Percentiles rank a stretch among this genome's conserved stretches.
Evolutionary conservation across 192 early-diverging fungal species (phyloP).

Genomic region (Coemansia sp.): DNA sequence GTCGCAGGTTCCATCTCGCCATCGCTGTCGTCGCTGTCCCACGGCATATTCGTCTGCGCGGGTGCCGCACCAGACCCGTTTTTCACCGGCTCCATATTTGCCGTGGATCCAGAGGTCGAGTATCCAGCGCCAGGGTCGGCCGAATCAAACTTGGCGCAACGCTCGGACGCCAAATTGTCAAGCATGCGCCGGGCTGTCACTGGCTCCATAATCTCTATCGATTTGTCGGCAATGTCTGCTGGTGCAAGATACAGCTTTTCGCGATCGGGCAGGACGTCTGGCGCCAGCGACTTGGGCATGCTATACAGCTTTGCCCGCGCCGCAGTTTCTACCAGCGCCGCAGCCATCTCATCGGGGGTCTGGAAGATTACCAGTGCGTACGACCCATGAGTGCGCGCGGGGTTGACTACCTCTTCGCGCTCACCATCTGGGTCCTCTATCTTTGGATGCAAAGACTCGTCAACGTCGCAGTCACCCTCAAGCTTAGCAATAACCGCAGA

Average conservation of each 20-base stretch:
- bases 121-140: constrained; percentile 23
- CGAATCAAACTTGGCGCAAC: constrained; percentile 29
- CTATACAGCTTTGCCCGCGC: constrained; percentile 33
- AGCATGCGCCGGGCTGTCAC: constrained; percentile 57
- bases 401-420: constrained; percentile 29
- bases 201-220: constrained; percentile 58
- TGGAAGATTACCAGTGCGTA: constrained; percentile 55
- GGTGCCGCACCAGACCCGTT: neutral
- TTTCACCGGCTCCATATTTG: constrained; percentile 18
- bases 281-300: constrained; percentile 32
- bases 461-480: constrained; percentile 57
- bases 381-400: constrained; percentile 45
- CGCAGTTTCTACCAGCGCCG: constrained; percentile 38
- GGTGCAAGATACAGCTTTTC: constrained; percentile 31
- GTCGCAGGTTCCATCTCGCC: constrained; percentile 20
- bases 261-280: constrained; percentile 45
- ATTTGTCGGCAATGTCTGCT: constrained; percentile 48
- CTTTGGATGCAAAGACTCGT: constrained; percentile 46
- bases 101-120: constrained; percentile 40
- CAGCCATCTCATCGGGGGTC: constrained; percentile 46
- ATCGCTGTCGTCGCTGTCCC: constrained; percentile 48
- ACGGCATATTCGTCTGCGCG: constrained; percentile 32
- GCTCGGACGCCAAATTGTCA: constrained; percentile 49
- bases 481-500: constrained; percentile 56
- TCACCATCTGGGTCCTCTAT: constrained; percentile 47